Conservation (phyloP, 2,329 filamentous ascomycete genomes). For the Byssoonygena ceratinophila region DNA sequence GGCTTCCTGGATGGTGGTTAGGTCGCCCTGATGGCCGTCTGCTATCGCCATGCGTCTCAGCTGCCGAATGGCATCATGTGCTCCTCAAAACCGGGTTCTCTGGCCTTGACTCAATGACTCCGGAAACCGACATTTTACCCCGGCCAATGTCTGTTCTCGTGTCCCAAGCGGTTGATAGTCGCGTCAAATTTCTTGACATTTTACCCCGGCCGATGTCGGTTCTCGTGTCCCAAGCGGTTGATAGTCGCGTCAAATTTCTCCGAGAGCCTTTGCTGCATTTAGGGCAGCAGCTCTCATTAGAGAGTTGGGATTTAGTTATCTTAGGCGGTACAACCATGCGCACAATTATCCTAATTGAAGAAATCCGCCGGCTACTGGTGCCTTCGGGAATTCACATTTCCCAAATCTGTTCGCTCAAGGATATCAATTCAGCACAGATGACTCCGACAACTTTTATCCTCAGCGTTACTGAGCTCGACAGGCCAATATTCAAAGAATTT, state of each 20-base stretch:
- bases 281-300: no score
- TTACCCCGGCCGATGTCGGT: not conserved
- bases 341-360: not conserved
- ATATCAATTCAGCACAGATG: slow-evolving; percentile 20
- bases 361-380: slow-evolving; percentile 1
- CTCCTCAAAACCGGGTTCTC: slow-evolving; percentile 12
- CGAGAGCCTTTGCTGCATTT: not conserved
- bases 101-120: slow-evolving; percentile 12
- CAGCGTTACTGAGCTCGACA: slow-evolving; percentile 11
- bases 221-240: slow-evolving; percentile 11
- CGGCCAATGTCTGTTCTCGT: slow-evolving; percentile 1
- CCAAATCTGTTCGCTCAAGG: slow-evolving; percentile 2
- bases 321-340: not conserved
- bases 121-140: not conserved
- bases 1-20: slow-evolving; percentile 24
- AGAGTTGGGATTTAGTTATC: not conserved
- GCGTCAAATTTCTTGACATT: not conserved
- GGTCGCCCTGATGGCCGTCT: slow-evolving; percentile 11
- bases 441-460: slow-evolving; percentile 14
- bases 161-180: slow-evolving; percentile 11
- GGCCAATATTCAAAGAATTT: slow-evolving; percentile 13
- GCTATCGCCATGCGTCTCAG: slow-evolving; percentile 2
- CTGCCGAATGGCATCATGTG: slow-evolving; percentile 10
- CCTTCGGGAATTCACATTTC: slow-evolving; percentile 7
- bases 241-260: slow-evolving; percentile 4